A percentile compares a stretch with the other conserved stretches of the same genome.
Evolutionary conservation across 495 filamentous ascomycete species (phyloP).

Genomic region (Lindgomyces ingoldianus): DNA sequence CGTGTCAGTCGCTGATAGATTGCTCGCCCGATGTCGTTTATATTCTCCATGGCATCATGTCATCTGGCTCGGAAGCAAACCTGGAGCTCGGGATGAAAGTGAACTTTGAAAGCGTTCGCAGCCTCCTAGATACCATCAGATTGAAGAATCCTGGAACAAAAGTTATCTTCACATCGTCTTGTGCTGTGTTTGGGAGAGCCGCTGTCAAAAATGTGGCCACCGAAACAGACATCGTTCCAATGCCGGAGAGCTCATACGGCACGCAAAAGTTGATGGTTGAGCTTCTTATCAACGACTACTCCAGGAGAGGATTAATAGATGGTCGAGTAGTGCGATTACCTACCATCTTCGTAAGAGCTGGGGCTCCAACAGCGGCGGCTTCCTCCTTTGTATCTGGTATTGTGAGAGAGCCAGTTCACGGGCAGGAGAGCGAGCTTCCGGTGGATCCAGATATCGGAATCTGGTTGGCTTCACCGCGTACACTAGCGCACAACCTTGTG

Average conservation of each 20-base stretch:
- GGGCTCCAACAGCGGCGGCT: slow-evolving; percentile 35
- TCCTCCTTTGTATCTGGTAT: slow-evolving; percentile 37
- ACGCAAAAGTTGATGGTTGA: slow-evolving; percentile 39
- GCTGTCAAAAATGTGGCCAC: slow-evolving; percentile 31
- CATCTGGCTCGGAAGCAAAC: slow-evolving; percentile 32
- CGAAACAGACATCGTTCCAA: slow-evolving; percentile 29
- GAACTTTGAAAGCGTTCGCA: slow-evolving; percentile 38
- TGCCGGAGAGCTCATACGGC: slow-evolving; percentile 36
- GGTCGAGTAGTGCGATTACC: slow-evolving; percentile 36
- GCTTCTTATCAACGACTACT: slow-evolving; percentile 37
- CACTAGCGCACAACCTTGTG: slow-evolving; percentile 33
- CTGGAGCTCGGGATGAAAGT: slow-evolving; percentile 36
- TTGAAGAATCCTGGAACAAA: slow-evolving; percentile 24
- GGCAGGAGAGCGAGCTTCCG: slow-evolving; percentile 34
- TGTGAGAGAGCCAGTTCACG: slow-evolving; percentile 36
- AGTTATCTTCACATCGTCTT: slow-evolving; percentile 38
- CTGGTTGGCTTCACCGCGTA: slow-evolving; percentile 32
- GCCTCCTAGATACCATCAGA: slow-evolving; percentile 30
- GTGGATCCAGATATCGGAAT: slow-evolving; percentile 44
- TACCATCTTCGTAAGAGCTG: slow-evolving; percentile 35
- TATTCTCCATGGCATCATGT: slow-evolving; percentile 41
- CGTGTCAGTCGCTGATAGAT: slow-evolving; percentile 15
- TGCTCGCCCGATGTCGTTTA: slow-evolving; percentile 28
- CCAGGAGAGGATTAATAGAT: slow-evolving; percentile 34
- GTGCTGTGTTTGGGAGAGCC: slow-evolving; percentile 32